phyloP scores from a whole-genome alignment of 768 basidiomycete genomes.

The Phanerodontia chrysosporium region DNA sequence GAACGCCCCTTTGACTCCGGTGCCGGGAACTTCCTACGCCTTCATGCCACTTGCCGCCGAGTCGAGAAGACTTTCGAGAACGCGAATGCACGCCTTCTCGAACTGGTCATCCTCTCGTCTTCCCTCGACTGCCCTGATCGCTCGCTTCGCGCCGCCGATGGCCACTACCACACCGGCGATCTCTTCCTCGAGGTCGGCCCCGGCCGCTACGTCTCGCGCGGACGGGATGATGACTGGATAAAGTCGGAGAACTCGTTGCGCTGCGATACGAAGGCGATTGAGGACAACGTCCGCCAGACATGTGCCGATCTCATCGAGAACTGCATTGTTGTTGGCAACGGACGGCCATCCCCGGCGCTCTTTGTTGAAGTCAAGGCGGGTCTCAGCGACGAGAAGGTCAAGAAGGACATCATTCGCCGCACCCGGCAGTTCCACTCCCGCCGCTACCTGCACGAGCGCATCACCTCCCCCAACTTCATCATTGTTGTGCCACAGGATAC shows the following conservation, averaged over 20 bases:
- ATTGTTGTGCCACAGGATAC: constrained; percentile 59
- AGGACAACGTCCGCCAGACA: constrained; percentile 64
- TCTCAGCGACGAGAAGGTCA: constrained; percentile 55
- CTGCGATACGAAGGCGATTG: constrained; percentile 80
- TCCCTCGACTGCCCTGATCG: constrained; percentile 68
- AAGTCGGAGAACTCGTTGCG: constrained; percentile 76
- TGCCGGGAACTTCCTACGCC: constrained; percentile 58
- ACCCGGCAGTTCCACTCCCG: constrained; percentile 69
- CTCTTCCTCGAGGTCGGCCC: constrained; percentile 61
- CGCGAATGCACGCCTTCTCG: constrained; percentile 47
- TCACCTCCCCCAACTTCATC: constrained; percentile 62
- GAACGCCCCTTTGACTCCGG: constrained; percentile 47
- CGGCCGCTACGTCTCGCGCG: constrained; percentile 61
- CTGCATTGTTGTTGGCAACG: constrained; percentile 73
- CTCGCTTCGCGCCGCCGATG: constrained; percentile 56
- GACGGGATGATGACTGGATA: constrained; percentile 83
- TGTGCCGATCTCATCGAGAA: constrained; percentile 64
- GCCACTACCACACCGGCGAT: constrained; percentile 78
- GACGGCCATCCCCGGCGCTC: constrained; percentile 71
- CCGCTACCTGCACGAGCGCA: constrained; percentile 77
- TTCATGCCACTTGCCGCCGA: constrained; percentile 56
- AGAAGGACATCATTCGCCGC: constrained; percentile 72
- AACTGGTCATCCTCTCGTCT: constrained; percentile 62
- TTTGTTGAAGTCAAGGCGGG: constrained; percentile 61
- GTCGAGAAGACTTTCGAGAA: constrained; percentile 40